Conservation (phyloP, 345 rosid species). For the Citropsis articulata region DNA sequence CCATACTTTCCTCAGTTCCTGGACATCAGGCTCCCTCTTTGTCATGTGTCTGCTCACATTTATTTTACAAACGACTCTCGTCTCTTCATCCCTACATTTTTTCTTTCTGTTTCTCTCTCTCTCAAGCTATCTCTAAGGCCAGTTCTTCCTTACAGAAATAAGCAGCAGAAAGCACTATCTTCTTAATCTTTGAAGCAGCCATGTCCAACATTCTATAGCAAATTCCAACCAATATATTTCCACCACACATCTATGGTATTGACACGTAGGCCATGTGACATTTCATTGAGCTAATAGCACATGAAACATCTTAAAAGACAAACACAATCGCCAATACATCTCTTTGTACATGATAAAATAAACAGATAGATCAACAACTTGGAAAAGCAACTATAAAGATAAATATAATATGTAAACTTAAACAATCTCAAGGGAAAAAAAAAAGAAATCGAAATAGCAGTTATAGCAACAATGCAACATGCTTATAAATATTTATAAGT, state of each 20-base stretch:
- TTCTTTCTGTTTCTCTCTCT: not conserved
- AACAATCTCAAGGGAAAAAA: not conserved
- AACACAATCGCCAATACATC: not conserved
- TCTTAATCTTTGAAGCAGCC: not conserved
- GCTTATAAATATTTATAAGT: not conserved
- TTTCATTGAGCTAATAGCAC: not conserved
- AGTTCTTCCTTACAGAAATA: not conserved
- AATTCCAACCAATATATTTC: not conserved
- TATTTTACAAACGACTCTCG: not conserved
- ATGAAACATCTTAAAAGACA: not conserved
- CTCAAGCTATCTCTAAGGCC: not conserved
- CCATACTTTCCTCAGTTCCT: not conserved
- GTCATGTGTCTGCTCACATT: not conserved
- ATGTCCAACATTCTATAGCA: not conserved
- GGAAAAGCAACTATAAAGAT: not conserved
- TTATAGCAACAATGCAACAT: not conserved
- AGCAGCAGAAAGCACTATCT: not conserved
- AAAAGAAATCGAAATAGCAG: not conserved
- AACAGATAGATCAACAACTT: not conserved
- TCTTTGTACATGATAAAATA: not conserved
- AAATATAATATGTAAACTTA: not conserved
- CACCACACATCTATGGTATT: not conserved
- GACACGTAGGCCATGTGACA: not conserved
- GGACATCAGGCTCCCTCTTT: not conserved
- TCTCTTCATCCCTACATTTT: not conserved